phyloP scores from a whole-genome alignment of 192 early-diverging fungal genomes.

The Coemansia reversa region DNA sequence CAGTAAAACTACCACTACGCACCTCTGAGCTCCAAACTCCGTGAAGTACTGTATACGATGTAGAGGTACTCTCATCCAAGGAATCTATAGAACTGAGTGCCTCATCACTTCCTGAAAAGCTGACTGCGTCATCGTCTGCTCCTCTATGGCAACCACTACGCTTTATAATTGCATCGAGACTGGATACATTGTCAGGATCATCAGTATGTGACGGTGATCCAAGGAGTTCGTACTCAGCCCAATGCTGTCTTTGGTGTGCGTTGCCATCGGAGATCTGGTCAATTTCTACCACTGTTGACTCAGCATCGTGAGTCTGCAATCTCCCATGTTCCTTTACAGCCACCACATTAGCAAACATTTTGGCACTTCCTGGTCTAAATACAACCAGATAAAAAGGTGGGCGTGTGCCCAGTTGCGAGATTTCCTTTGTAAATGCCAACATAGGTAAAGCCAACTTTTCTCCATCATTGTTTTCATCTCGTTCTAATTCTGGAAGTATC shows the following conservation, averaged over 20 bases:
- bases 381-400: slow-evolving; percentile 40
- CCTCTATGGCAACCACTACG: background rate
- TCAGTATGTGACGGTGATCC: slow-evolving; percentile 28
- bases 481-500: slow-evolving; percentile 33
- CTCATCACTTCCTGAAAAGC: background rate
- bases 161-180: background rate
- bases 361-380: slow-evolving; percentile 11
- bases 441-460: slow-evolving; percentile 26
- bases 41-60: slow-evolving; percentile 35
- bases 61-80: background rate
- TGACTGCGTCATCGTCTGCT: background rate
- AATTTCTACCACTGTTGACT: slow-evolving; percentile 8
- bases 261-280: background rate
- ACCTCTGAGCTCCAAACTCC: slow-evolving; percentile 33
- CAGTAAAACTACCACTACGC: background rate
- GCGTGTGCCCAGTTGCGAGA: background rate
- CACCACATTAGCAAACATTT: slow-evolving; percentile 41
- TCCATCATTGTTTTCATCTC: background rate
- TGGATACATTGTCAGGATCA: background rate
- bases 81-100: slow-evolving; percentile 10
- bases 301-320: background rate
- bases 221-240: slow-evolving; percentile 48
- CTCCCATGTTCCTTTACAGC: slow-evolving; percentile 13
- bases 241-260: slow-evolving; percentile 16
- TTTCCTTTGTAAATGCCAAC: slow-evolving; percentile 33